Base-by-base conservation (phyloP, 495 filamentous ascomycete genomes). In the Penicillium bovifimosum region DNA sequence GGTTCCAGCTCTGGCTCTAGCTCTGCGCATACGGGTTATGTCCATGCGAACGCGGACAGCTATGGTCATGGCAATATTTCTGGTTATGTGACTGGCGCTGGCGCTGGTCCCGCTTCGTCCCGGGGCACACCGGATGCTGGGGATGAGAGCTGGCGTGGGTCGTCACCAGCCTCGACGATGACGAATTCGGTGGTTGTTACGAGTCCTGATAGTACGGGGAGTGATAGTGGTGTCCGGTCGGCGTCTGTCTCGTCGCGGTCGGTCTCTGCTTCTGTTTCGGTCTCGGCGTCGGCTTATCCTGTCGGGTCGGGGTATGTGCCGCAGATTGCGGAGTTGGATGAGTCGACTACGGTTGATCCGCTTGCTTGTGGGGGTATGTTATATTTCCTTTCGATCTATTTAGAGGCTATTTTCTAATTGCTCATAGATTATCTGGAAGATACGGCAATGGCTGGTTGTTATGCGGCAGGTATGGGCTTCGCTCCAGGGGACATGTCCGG, bases 181-280 rank as follows among this genome's bases (percentile, higher is more conserved):
- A 59, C 63, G 10, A 50, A 44, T n/a, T 61, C 63, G 3, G 28
- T 41, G 33, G 53, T 52, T 20, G 53, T 66, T 2, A 57, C 53
- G 16, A 66, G 63, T 42, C 63, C 63, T 5, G 61, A 55, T 46
- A 66, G 63, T 45, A 64, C 58, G 24, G 58, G 57, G 17, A 66
- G 61, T 47, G 61, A 64, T 6, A 50, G 41, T 50, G 55, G 54
- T 3, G 38, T 46, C 9, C 17, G 39, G 34, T 17, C 51, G 9
- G 43, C 13, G 17, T 40, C 32, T 20, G 6, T 35, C 13, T 43
- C 31, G 27, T 40, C 32, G 40, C 42, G 40, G 28, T 36, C 40
- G 9, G 38, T 11, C 20, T 50, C 47, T 16, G 38, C 13, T 33
- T 50, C 45, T 14, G 45, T 26, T 5, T 24, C 20, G 20, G 20